These are phyloP conservation scores for Penicillium malachiteum DNA, from an alignment of 495 filamentous ascomycete genomes.

Conservation along the genomic window DNA sequence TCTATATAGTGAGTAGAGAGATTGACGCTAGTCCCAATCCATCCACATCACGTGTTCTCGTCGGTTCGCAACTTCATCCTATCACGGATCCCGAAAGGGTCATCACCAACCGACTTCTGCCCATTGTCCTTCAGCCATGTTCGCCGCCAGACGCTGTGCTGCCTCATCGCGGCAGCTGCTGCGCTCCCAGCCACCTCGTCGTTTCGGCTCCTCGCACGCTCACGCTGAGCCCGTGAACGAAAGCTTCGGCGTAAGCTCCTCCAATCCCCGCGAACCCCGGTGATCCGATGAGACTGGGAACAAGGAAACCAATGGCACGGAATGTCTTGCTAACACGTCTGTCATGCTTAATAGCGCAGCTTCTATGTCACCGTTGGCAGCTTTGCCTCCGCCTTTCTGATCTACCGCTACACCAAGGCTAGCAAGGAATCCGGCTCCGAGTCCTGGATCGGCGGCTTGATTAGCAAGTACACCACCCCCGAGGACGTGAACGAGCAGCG, in stretches of 20 bases:
- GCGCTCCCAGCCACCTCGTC: slow-evolving; percentile 44
- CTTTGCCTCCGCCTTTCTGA: slow-evolving; percentile 54
- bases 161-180: slow-evolving; percentile 43
- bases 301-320: slow-evolving; percentile 6
- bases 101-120: slow-evolving; percentile 31
- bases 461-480: slow-evolving; percentile 51
- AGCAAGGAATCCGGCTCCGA: slow-evolving; percentile 47
- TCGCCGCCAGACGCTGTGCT: slow-evolving; percentile 44
- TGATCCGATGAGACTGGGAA: slow-evolving; percentile 7
- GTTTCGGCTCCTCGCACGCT: slow-evolving; percentile 44
- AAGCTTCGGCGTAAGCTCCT: slow-evolving; percentile 59
- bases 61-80: slow-evolving; percentile 30
- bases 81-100: slow-evolving; percentile 27
- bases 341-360: slow-evolving; percentile 46
- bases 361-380: slow-evolving; percentile 66
- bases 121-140: slow-evolving; percentile 40
- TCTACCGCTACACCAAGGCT: slow-evolving; percentile 53
- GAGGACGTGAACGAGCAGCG: slow-evolving; percentile 54
- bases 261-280: slow-evolving; percentile 18
- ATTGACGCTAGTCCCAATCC: slow-evolving; percentile 20
- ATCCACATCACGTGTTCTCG: slow-evolving; percentile 20
- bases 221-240: slow-evolving; percentile 59
- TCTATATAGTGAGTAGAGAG: background rate
- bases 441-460: slow-evolving; percentile 56
- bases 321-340: slow-evolving; percentile 15